A percentile compares a stretch with the other conserved stretches of the same genome.
Conservation (phyloP, 257 asterid species). For the Datura wrightii region DNA sequence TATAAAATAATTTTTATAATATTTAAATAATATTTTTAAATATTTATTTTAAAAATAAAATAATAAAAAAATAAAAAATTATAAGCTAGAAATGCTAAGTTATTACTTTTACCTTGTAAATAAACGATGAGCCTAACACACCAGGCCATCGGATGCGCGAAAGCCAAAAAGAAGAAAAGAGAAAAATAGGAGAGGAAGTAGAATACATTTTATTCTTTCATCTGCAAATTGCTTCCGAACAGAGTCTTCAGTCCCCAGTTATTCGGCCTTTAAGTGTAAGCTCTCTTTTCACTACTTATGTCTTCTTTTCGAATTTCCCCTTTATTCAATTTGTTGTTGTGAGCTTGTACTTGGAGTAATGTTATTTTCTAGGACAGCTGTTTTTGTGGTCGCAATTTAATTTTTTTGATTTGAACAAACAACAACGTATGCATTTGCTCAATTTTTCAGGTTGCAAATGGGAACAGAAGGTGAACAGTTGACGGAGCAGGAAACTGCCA, state of each 20-base stretch:
- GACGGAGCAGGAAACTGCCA: slow-evolving; percentile 98
- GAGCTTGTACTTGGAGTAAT: too few species aligned
- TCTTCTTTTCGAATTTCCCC: not conserved
- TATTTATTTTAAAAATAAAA: too few species aligned
- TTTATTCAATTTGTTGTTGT: not conserved
- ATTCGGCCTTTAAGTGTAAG: not conserved
- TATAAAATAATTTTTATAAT: too few species aligned
- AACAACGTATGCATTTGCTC: not conserved
- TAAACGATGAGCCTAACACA: too few species aligned
- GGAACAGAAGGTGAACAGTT: slow-evolving; percentile 65
- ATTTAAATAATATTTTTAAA: too few species aligned
- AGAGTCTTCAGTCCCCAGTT: not conserved
- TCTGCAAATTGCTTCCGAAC: not conserved
- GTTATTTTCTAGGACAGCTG: too few species aligned
- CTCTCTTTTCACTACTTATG: not conserved
- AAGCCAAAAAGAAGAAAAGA: not conserved
- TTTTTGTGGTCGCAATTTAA: too few species aligned
- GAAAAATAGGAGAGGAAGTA: not conserved
- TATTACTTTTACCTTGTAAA: too few species aligned
- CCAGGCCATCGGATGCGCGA: not conserved
- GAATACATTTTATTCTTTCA: not conserved
- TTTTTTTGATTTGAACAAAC: not conserved
- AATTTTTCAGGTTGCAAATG: slow-evolving; percentile 13
- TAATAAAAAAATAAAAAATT: too few species aligned
- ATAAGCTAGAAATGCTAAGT: too few species aligned